Evolutionary conservation across 129 eudicot species (phyloP).

Genomic region (carrot (Daucus carota)): DH1_v3.0 NC_030381.2:35721001-35721500

Average conservation of each 20-base stretch:
- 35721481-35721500: too few species aligned
- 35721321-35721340: too few species aligned
- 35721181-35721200: neutral
- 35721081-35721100: too few species aligned
- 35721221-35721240: neutral
- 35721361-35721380: too few species aligned
- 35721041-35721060: neutral
- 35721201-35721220: slow-evolving; percentile 1
- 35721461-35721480: too few species aligned
- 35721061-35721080: neutral
- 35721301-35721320: too few species aligned
- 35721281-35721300: neutral
- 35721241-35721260: slow-evolving; percentile 4
- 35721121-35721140: neutral
- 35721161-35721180: neutral
- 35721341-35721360: too few species aligned
- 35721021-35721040: neutral
- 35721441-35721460: too few species aligned
- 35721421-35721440: too few species aligned
- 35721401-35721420: too few species aligned
- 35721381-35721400: too few species aligned
- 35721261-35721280: neutral
- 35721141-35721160: neutral
- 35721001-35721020: neutral
- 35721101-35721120: too few species aligned